Evolutionary conservation across 106 monocot genomes (phyloP).

Genomic region (Dioscorea alata): DNA sequence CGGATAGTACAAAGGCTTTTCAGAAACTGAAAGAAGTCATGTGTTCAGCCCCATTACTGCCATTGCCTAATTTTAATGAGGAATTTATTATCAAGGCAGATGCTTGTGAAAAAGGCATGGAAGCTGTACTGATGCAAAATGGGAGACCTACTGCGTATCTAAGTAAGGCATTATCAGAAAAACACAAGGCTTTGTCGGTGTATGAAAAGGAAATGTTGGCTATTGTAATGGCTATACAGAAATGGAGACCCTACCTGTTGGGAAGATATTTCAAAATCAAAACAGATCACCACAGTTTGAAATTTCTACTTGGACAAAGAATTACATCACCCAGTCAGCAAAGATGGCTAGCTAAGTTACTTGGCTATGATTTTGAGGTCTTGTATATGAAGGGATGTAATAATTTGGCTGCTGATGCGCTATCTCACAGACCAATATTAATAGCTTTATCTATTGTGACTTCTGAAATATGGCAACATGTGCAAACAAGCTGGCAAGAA

Average conservation of each 20-base stretch:
- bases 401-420: too few species aligned
- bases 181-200: not conserved
- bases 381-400: too few species aligned
- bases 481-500: not conserved
- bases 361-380: too few species aligned
- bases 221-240: slow-evolving; percentile 7
- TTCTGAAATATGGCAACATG: too few species aligned
- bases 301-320: too few species aligned
- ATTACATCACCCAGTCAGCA: too few species aligned
- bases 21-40: not conserved
- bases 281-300: too few species aligned
- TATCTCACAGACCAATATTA: too few species aligned
- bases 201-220: slow-evolving; percentile 14
- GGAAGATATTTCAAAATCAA: slow-evolving; percentile 6
- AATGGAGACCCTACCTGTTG: slow-evolving; percentile 8
- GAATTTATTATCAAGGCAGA: not conserved
- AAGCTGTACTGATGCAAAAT: not conserved
- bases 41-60: not conserved
- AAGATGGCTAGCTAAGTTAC: too few species aligned
- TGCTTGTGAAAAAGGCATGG: not conserved
- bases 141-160: not conserved
- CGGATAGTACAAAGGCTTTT: not conserved
- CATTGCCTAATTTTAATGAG: not conserved
- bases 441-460: too few species aligned
- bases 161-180: not conserved